Evolutionary conservation across 2,329 filamentous ascomycete genomes (phyloP), one percentile per base, ranked within the genome.

Genomic region (Trichoderma sp.): DNA sequence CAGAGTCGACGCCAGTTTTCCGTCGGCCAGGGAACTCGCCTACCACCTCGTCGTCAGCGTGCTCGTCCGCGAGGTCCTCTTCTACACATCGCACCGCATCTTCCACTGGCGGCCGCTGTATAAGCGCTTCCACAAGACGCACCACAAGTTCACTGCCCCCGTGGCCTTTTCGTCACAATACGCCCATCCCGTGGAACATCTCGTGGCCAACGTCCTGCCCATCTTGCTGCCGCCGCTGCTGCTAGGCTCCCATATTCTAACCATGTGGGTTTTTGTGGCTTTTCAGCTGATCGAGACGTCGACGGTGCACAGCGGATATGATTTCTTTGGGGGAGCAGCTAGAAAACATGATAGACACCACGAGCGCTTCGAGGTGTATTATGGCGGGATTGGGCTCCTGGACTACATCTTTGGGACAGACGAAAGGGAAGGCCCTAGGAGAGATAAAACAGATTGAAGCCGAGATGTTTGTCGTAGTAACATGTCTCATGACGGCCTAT

Each of bases 231-330:
- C 84, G 9, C 81, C 84, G 3, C 69, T 82, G 69, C 57, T 85
- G 1, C 71, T 86, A 15, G 69, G 75, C 4, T 76, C 80, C 2
- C 85, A 88, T 69, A 75, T 87, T 5, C 48, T 87, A n/a, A 85
- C 84, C 0, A 79, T 84, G 72, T 86, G 83, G 83, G 70, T 74
- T 1, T 87, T 85, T 69, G 69, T 86, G 52, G 80, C 78, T 0
- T 79, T 77, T 15, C 82, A 83, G 75, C 77, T 87, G 5, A 67
- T 84, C 2, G 83, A 87, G 74, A 86, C 86, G 53, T 77, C 80
- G 4, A 84, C 82, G 0, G 85, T 87, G 64, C 85, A 88, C 73
- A 86, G 84, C 68, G 86, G 86, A 7, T 87, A 85, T 72, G 84
- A 87, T 61, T 87, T 87, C 70, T 80, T 86, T 17, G 72, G 67